Conservation (phyloP, 129 eudicot species). For the Calendula officinalis region DNA sequence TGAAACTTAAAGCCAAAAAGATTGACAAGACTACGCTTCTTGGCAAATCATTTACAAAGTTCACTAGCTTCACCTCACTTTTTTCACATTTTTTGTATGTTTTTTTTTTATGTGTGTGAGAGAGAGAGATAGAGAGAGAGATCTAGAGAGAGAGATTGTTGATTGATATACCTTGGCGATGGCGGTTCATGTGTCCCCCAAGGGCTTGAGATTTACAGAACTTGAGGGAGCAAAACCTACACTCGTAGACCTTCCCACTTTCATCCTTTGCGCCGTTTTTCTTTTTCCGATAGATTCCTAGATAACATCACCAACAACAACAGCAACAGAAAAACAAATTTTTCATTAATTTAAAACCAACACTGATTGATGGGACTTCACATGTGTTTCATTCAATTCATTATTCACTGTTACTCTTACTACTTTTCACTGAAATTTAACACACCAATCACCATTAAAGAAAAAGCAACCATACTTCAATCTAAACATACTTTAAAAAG, state of each 20-base stretch:
- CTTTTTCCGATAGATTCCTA: conserved; percentile 57
- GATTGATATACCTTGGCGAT: conserved; percentile 72
- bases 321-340: neutral
- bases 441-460: conserved; percentile 11
- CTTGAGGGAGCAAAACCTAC: conserved; percentile 98
- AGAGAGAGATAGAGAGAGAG: conserved; percentile 15
- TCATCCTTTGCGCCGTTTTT: conserved; percentile 76
- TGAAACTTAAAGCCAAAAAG: conserved; percentile 26
- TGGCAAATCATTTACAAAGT: conserved; percentile 26
- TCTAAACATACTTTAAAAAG: conserved; percentile 16
- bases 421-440: conserved; percentile 30
- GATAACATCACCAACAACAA: conserved; percentile 28
- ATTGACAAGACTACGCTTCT: conserved; percentile 43
- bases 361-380: conserved; percentile 42
- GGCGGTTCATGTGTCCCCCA: conserved; percentile 99
- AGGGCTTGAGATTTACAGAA: conserved; percentile 99
- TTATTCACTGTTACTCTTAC: conserved; percentile 26
- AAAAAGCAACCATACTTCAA: neutral
- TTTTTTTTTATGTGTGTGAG: neutral
- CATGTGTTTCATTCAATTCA: conserved; percentile 18
- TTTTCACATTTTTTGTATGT: neutral
- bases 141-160: neutral
- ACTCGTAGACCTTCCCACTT: conserved; percentile 82
- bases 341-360: conserved; percentile 26
- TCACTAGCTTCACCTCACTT: conserved; percentile 8